Evolutionary conservation across 768 basidiomycete genomes (phyloP).

Genomic region (Boletus rufocinnamomeus): DNA sequence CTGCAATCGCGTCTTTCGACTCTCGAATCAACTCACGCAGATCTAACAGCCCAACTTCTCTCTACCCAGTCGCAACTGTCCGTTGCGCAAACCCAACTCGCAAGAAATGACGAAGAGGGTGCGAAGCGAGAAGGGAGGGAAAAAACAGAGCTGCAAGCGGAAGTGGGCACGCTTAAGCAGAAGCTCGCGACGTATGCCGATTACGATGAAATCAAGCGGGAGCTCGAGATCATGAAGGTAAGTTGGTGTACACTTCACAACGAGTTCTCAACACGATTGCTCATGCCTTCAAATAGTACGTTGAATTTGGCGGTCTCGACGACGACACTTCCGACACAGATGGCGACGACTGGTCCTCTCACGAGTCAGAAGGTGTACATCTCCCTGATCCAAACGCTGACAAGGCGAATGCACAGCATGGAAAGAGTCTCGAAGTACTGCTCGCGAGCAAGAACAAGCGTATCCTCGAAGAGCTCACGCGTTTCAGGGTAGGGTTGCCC

Average conservation of each 20-base stretch:
- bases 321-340: slow-evolving; percentile 55
- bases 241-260: slow-evolving; percentile 6
- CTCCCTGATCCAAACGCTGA: slow-evolving; percentile 90
- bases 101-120: slow-evolving; percentile 18
- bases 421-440: slow-evolving; percentile 85
- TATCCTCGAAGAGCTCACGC: slow-evolving; percentile 89
- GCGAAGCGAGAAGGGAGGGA: slow-evolving; percentile 23
- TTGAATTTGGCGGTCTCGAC: slow-evolving; percentile 92
- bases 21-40: slow-evolving; percentile 57
- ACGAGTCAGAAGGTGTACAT: slow-evolving; percentile 52
- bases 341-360: slow-evolving; percentile 48
- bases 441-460: slow-evolving; percentile 93
- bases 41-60: slow-evolving; percentile 18
- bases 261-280: neutral
- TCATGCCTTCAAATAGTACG: slow-evolving; percentile 58
- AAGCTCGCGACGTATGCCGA: slow-evolving; percentile 76
- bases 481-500: slow-evolving; percentile 63
- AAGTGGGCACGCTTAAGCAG: slow-evolving; percentile 67
- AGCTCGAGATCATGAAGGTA: slow-evolving; percentile 98
- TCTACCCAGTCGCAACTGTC: slow-evolving; percentile 25
- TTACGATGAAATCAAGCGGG: slow-evolving; percentile 97
- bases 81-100: slow-evolving; percentile 18
- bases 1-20: slow-evolving; percentile 75
- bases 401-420: slow-evolving; percentile 74
- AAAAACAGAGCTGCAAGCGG: slow-evolving; percentile 45